phyloP scores from a whole-genome alignment of 2,329 filamentous ascomycete species.

The Ophiocordyceps sinensis region DNA sequence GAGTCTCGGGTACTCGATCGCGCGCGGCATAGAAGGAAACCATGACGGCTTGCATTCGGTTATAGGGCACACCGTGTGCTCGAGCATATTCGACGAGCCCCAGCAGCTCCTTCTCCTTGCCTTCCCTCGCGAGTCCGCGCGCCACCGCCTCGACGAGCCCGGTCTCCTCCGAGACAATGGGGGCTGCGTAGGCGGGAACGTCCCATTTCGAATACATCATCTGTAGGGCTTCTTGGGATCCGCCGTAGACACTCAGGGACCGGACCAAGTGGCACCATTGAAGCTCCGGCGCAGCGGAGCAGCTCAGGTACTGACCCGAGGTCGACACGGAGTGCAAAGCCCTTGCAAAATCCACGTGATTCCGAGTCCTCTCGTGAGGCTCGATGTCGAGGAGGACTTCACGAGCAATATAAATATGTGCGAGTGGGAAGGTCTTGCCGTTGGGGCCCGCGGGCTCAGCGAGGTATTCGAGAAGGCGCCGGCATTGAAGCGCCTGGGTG shows the following conservation, averaged over 20 bases:
- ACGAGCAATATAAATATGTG: conserved; percentile 30
- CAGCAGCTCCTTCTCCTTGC: conserved; percentile 41
- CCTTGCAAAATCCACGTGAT: conserved; percentile 33
- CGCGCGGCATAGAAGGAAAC: conserved; percentile 46
- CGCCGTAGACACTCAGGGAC: conserved; percentile 39
- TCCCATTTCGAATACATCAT: conserved; percentile 22
- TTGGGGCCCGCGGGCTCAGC: conserved; percentile 7
- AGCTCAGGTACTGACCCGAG: conserved; percentile 8
- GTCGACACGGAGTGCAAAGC: conserved; percentile 22
- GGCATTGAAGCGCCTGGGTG: conserved; percentile 45
- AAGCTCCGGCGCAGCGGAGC: conserved; percentile 5
- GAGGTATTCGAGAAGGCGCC: conserved; percentile 48
- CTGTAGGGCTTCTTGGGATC: conserved; percentile 35
- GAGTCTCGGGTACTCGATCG: conserved; percentile 44
- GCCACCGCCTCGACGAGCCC: conserved; percentile 14
- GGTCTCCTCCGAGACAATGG: conserved; percentile 9
- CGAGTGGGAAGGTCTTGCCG: conserved; percentile 18
- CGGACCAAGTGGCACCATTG: conserved; percentile 17
- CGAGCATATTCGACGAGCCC: conserved; percentile 38
- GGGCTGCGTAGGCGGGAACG: conserved; percentile 7
- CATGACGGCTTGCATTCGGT: conserved; percentile 37
- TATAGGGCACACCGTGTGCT: conserved; percentile 28
- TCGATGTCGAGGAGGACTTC: conserved; percentile 24
- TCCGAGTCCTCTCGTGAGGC: conserved; percentile 25
- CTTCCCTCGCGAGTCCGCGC: conserved; percentile 46